phyloP scores from a whole-genome alignment of 2,329 filamentous ascomycete genomes.

The Sclerotinia sclerotiorum region DNA sequence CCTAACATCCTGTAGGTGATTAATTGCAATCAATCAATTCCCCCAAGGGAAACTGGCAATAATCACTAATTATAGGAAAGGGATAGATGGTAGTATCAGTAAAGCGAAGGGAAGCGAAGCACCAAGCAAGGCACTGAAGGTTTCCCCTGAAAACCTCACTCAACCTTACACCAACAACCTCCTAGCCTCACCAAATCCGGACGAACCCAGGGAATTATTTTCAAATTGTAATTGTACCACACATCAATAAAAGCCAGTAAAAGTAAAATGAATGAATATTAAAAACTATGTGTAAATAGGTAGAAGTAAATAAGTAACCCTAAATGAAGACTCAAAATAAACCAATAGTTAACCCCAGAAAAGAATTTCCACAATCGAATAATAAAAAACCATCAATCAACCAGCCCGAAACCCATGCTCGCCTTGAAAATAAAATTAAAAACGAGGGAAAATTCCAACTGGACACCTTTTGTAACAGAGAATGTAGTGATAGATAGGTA shows the following conservation, averaged over 20 bases:
- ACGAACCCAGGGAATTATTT: background rate
- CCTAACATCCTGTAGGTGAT: too few species aligned
- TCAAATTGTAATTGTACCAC: background rate
- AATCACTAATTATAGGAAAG: background rate
- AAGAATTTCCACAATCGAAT: constrained; percentile 8
- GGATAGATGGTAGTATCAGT: background rate
- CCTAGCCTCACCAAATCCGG: constrained; percentile 10
- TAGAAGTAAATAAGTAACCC: constrained; percentile 1
- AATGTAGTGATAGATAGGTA: background rate
- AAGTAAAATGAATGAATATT: constrained; percentile 16
- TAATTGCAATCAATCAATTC: background rate
- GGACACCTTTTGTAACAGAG: constrained; percentile 6
- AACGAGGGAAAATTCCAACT: background rate
- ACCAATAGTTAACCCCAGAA: constrained; percentile 9
- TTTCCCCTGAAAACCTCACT: background rate
- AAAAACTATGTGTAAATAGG: constrained; percentile 23
- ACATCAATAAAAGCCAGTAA: constrained; percentile 1
- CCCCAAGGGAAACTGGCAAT: background rate
- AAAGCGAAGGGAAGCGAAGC: background rate
- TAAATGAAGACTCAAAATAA: background rate
- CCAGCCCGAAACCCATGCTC: background rate
- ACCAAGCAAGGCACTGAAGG: constrained; percentile 7
- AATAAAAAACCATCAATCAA: too few species aligned
- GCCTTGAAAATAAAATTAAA: background rate
- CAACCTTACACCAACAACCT: background rate